Evolutionary conservation across 2,329 filamentous ascomycete genomes (phyloP).

Genomic region (Nothopassalora personata): DNA sequence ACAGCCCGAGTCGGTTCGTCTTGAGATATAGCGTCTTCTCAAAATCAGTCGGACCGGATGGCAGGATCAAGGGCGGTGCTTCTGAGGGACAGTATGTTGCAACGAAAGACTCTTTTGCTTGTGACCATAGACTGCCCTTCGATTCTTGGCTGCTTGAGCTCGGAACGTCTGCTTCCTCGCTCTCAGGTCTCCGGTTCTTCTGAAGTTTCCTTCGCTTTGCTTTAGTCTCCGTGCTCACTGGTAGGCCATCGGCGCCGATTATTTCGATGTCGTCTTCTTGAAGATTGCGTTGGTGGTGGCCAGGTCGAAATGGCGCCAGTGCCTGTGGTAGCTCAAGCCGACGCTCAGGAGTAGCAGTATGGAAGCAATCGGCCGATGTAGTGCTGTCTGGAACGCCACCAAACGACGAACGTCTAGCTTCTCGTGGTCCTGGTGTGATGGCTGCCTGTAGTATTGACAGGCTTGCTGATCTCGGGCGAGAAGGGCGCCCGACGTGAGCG

Average conservation of each 20-base stretch:
- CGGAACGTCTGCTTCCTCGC: conserved; percentile 1
- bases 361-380: conserved; percentile 7
- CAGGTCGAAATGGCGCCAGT: neutral
- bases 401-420: conserved; percentile 3
- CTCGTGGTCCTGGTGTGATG: neutral
- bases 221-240: neutral
- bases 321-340: conserved; percentile 4
- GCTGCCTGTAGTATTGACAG: conserved; percentile 3
- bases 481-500: neutral
- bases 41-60: conserved; percentile 36
- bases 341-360: conserved; percentile 5
- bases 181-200: conserved; percentile 3
- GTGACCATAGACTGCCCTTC: conserved; percentile 10
- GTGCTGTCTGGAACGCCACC: neutral
- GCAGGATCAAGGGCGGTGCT: conserved; percentile 28
- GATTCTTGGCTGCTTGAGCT: conserved; percentile 8
- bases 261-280: conserved; percentile 13
- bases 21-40: conserved; percentile 39
- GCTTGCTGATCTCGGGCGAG: conserved; percentile 7
- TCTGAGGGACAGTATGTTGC: conserved; percentile 15
- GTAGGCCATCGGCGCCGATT: conserved; percentile 4
- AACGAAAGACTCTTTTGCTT: conserved; percentile 14
- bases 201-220: conserved; percentile 11
- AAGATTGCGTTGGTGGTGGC: neutral
- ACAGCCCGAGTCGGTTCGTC: conserved; percentile 39